These are phyloP conservation scores for Linum tenue DNA, from an alignment of 345 rosid genomes.

Conservation along the genomic window DNA sequence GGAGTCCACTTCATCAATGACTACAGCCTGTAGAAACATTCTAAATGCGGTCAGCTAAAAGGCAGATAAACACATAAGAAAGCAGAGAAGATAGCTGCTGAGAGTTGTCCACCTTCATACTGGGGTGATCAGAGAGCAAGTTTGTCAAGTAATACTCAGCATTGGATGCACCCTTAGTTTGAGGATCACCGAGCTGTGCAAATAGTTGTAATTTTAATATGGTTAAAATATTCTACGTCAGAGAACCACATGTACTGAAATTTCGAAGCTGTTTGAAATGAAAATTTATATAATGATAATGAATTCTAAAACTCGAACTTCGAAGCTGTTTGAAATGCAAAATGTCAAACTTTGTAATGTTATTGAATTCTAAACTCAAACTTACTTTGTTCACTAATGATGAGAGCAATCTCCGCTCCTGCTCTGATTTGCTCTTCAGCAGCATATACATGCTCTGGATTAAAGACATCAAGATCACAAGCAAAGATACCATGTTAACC, in stretches of 20 bases:
- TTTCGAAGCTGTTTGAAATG: conserved; percentile 1
- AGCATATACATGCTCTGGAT: conserved; percentile 65
- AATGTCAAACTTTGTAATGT: too few species aligned
- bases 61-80: not conserved
- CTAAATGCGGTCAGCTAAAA: not conserved
- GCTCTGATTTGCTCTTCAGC: conserved; percentile 85
- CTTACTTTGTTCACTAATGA: conserved; percentile 85
- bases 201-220: conserved; percentile 16
- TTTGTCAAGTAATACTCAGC: conserved; percentile 85
- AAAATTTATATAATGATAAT: not conserved
- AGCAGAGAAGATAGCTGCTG: not conserved
- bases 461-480: not conserved
- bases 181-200: conserved; percentile 90
- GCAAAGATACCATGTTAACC: not conserved
- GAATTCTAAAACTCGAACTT: too few species aligned
- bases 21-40: conserved; percentile 28
- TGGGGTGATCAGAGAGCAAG: conserved; percentile 90
- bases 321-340: too few species aligned
- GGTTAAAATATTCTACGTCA: not conserved
- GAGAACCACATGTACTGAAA: conserved; percentile 2
- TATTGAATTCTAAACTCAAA: not conserved
- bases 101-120: conserved; percentile 65
- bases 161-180: conserved; percentile 88
- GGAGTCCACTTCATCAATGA: conserved; percentile 82
- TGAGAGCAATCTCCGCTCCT: conserved; percentile 78